Conservation (phyloP, 2,329 filamentous ascomycete genomes). For the Xylariaceae sp. region DNA sequence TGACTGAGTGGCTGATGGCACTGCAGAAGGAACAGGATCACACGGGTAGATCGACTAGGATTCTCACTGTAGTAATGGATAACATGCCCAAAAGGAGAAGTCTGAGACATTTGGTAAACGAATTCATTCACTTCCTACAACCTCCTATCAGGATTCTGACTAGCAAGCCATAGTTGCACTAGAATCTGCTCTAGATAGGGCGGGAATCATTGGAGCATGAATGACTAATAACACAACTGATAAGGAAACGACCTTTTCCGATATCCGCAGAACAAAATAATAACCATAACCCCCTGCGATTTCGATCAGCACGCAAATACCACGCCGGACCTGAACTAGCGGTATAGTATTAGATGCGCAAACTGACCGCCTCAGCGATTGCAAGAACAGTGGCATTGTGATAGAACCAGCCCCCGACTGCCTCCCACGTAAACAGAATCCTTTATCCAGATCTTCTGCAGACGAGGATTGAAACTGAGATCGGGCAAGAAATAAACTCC, state of each 20-base stretch:
- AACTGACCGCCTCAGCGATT: background rate
- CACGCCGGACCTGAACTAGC: background rate
- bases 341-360: background rate
- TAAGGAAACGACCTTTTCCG: background rate
- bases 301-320: background rate
- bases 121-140: constrained; percentile 7
- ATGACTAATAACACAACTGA: background rate
- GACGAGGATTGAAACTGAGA: no score
- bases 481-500: background rate
- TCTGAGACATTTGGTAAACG: background rate
- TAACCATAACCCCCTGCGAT: background rate
- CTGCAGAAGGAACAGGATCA: no score
- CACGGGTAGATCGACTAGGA: no score
- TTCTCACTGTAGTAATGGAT: no score
- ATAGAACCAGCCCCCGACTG: background rate
- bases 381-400: background rate
- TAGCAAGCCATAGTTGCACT: background rate
- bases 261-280: background rate
- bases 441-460: no score
- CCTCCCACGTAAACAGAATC: no score
- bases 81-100: background rate
- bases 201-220: background rate
- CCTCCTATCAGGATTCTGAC: background rate
- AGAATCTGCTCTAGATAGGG: background rate
- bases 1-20: constrained; percentile 5